These are phyloP conservation scores for Monosporascus sp. DNA, from an alignment of 2,329 filamentous ascomycete genomes.

Conservation along the genomic window DNA sequence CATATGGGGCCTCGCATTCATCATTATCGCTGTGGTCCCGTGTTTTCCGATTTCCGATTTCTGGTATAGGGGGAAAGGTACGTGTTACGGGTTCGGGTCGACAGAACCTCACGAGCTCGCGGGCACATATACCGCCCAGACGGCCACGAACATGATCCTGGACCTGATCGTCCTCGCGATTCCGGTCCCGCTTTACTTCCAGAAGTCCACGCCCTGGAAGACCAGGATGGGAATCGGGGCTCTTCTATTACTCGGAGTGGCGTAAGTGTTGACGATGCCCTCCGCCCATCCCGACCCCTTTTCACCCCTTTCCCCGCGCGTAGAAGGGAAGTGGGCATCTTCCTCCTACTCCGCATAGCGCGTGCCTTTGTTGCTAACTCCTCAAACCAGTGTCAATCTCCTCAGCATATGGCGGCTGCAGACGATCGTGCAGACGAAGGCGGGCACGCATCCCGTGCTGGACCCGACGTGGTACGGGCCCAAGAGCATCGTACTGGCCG, in stretches of 20 bases:
- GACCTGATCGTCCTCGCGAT: slow-evolving; percentile 27
- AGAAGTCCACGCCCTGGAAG: slow-evolving; percentile 19
- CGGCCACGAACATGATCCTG: slow-evolving; percentile 24
- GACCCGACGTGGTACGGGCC: slow-evolving; percentile 32
- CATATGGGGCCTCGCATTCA: slow-evolving; percentile 26
- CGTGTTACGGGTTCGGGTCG: slow-evolving; percentile 28
- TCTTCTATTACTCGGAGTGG: slow-evolving; percentile 25
- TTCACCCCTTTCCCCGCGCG: too few species aligned
- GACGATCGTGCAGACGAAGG: slow-evolving; percentile 21
- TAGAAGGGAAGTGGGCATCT: too few species aligned
- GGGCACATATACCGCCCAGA: slow-evolving; percentile 23
- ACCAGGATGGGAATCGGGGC: slow-evolving; percentile 24
- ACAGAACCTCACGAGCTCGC: slow-evolving; percentile 16
- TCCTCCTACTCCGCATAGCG: too few species aligned
- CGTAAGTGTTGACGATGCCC: slow-evolving; percentile 17
- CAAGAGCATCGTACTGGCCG: slow-evolving; percentile 26
- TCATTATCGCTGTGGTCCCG: slow-evolving; percentile 23
- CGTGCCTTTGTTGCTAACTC: not conserved
- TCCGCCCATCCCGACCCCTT: too few species aligned
- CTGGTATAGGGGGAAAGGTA: slow-evolving; percentile 18
- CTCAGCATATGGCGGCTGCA: slow-evolving; percentile 27
- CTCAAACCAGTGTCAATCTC: slow-evolving; percentile 19
- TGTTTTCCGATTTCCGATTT: slow-evolving; percentile 26
- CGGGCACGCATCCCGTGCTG: slow-evolving; percentile 26
- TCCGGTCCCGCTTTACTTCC: slow-evolving; percentile 23